phyloP scores from a whole-genome alignment of 192 early-diverging fungal species.

The Coemansia sp. region DNA sequence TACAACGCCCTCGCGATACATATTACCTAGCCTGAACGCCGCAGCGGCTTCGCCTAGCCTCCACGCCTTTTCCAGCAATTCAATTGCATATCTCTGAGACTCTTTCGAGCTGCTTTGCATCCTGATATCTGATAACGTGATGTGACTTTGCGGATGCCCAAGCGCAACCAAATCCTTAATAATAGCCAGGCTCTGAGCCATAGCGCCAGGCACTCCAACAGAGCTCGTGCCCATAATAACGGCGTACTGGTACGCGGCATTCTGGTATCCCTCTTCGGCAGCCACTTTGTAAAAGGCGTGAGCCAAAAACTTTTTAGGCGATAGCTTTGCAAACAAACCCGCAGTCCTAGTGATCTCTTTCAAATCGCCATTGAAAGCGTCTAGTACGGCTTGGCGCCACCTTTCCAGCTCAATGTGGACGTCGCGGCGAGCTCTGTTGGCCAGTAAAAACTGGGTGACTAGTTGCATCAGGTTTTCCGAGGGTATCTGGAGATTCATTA shows the following conservation, averaged over 20 bases:
- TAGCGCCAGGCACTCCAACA: not conserved
- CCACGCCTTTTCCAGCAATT: constrained; percentile 23
- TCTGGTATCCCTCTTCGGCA: constrained; percentile 34
- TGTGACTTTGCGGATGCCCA: constrained; percentile 15
- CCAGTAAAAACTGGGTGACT: constrained; percentile 10
- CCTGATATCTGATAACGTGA: constrained; percentile 18
- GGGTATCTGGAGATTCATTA: constrained; percentile 2
- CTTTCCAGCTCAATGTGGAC: constrained; percentile 13
- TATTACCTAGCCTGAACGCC: constrained; percentile 22
- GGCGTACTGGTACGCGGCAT: constrained; percentile 28
- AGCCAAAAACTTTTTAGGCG: constrained; percentile 21
- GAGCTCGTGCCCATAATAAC: constrained; percentile 15
- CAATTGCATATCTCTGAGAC: constrained; percentile 3
- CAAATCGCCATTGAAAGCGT: constrained; percentile 11
- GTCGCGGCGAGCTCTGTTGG: constrained; percentile 1
- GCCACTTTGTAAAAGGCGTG: constrained; percentile 40
- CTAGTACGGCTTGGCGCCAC: constrained; percentile 27
- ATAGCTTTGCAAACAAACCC: constrained; percentile 9
- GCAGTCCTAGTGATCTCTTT: constrained; percentile 21
- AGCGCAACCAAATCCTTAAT: constrained; percentile 15
- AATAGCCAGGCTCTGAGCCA: constrained; percentile 1
- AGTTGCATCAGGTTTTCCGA: constrained; percentile 11
- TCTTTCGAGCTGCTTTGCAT: constrained; percentile 4
- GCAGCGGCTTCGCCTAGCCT: constrained; percentile 1
- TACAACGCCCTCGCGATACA: constrained; percentile 15